Evolutionary conservation across 371 early-diverging fungal genomes (phyloP), one percentile per base, ranked within the genome.

Genomic region (Batrachochytrium dendrobatidis): DNA sequence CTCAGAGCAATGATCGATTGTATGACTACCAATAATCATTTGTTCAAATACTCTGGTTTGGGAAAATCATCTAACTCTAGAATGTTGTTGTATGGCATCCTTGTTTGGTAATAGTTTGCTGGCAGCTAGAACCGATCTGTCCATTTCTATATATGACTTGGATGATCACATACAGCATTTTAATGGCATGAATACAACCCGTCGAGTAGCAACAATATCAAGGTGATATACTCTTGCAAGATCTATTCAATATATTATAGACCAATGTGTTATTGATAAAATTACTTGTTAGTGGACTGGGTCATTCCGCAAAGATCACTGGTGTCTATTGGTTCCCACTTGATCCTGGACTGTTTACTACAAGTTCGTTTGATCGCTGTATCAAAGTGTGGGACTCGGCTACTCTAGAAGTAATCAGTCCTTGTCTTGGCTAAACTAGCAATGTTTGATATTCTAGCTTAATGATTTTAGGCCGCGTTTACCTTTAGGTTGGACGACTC

Each of bases 341-440:
- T 51, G 92, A 94, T 67, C 83, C 82, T 5, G 91, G 93, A 46
- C 78, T 92, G 75, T 89, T 94, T 65, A 81, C 88, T 0, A 88
- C 89, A 2, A 83, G 86, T 0, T 90, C 93, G 0, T 84, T 84
- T 59, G 94, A 93, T 67, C 69, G 76, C 26, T 83, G 85, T 0
- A 72, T 94, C 22, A 84, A 84, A 55, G 82, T 90, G 8, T 93
- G 92, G 92, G 96, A 94, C 58, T 86, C 90, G 4, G 81, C 84
- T 61, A 60, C 76, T 24, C 77, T 93, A 82, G 68, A 79, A 64
- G 85, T 79, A 75, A 45, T 65, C 44, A 33, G 53, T 3, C 33
- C 3, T 12, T 34, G 15, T 34, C 20, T 17, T 34, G n/a, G 22
- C 10, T 18, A 24, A 20, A 17, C 31, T 30, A 25, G n/a, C 31